A percentile compares a stretch with the other conserved stretches of the same genome.
Conservation (phyloP, 257 asterid species). For the Ilex asprella region DNA sequence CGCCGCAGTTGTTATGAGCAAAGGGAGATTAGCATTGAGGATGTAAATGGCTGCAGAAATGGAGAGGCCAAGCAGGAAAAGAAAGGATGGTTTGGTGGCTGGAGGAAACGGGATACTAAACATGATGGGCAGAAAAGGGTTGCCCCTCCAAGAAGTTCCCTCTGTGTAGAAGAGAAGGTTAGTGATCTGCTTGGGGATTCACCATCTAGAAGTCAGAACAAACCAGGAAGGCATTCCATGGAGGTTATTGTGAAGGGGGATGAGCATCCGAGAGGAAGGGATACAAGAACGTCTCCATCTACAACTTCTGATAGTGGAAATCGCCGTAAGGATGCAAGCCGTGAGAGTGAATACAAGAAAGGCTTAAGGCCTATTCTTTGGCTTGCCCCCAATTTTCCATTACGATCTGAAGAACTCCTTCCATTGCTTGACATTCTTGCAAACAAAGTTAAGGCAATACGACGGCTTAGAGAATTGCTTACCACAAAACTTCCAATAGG, state of each 20-base stretch:
- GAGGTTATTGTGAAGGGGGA: constrained; percentile 70
- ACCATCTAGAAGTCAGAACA: constrained; percentile 40
- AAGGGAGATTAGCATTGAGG: constrained; percentile 74
- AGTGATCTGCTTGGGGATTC: constrained; percentile 66
- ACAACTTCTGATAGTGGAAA: constrained; percentile 42
- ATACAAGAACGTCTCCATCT: constrained; percentile 52
- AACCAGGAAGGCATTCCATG: constrained; percentile 62
- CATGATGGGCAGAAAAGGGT: constrained; percentile 45
- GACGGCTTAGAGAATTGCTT: constrained; percentile 76
- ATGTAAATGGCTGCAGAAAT: constrained; percentile 26
- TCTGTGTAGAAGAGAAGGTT: constrained; percentile 56
- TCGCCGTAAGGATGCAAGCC: constrained; percentile 51
- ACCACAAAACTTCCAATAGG: constrained; percentile 88
- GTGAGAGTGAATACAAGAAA: constrained; percentile 88
- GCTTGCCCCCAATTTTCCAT: constrained; percentile 88
- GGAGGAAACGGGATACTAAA: constrained; percentile 75
- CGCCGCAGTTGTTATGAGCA: constrained; percentile 84
- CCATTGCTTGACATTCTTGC: constrained; percentile 96
- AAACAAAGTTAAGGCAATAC: constrained; percentile 87
- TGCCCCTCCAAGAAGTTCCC: constrained; percentile 67
- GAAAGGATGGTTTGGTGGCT: constrained; percentile 81
- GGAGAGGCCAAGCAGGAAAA: constrained; percentile 60
- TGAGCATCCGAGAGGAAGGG: constrained; percentile 57
- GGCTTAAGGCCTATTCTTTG: constrained; percentile 94
- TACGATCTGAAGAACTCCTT: constrained; percentile 75